These are phyloP conservation scores for Tetrahymena elliotti DNA, from an alignment of 73 alveolate species.

Conservation along the genomic window DNA sequence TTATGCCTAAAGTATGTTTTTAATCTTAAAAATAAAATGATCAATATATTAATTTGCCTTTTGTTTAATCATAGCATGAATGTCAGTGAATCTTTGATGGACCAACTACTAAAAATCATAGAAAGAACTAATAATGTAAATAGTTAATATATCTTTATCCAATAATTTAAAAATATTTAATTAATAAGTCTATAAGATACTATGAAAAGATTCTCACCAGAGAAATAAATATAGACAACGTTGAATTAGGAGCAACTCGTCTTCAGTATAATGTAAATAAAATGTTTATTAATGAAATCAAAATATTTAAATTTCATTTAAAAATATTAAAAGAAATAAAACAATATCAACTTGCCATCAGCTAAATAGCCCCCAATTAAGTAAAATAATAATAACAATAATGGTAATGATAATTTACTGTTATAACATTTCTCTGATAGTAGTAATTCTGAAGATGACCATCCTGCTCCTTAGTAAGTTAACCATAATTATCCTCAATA, in stretches of 20 bases:
- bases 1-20: not conserved
- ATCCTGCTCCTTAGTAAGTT: not conserved
- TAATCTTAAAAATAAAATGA: not conserved
- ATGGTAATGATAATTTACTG: not conserved
- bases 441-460: not conserved
- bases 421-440: not conserved
- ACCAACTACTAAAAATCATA: not conserved
- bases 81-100: not conserved
- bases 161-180: not conserved
- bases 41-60: too few species aligned
- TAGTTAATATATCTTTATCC: not conserved
- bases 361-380: not conserved
- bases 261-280: not conserved
- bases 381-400: not conserved
- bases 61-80: not conserved
- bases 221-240: not conserved
- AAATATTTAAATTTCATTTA: not conserved
- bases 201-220: not conserved
- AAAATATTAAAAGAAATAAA: not conserved
- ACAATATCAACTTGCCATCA: not conserved
- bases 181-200: not conserved
- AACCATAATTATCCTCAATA: not conserved
- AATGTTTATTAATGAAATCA: not conserved
- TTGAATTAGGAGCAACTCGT: not conserved
- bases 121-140: not conserved